Evolutionary conservation across 2,329 filamentous ascomycete genomes (phyloP).

Genomic region (Cadophora luteo-olivacea): DNA sequence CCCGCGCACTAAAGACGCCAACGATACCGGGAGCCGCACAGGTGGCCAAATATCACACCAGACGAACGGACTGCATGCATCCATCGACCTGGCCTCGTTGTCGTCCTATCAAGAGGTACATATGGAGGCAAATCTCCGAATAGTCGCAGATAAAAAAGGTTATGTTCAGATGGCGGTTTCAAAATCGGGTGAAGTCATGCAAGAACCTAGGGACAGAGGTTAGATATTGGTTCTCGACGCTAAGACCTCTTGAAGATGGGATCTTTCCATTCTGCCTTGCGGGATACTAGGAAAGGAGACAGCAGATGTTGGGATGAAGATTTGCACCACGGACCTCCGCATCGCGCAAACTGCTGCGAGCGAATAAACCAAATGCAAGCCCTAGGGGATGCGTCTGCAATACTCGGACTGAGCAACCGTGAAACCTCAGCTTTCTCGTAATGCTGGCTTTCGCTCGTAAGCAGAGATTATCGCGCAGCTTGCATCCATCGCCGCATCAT

Average conservation of each 20-base stretch:
- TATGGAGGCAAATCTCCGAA: neutral
- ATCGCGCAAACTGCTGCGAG: neutral
- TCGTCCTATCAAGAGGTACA: neutral
- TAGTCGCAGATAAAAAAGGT: neutral
- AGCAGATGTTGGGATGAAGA: neutral
- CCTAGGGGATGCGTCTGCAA: neutral
- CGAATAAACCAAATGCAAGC: neutral
- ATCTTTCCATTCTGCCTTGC: neutral
- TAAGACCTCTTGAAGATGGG: neutral
- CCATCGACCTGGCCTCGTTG: neutral
- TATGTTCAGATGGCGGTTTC: neutral
- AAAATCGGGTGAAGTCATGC: slow-evolving; percentile 2
- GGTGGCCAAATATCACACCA: slow-evolving; percentile 2
- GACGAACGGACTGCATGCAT: neutral
- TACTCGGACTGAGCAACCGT: neutral
- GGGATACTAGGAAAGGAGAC: neutral
- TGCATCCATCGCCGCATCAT: neutral
- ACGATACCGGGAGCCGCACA: slow-evolving; percentile 1
- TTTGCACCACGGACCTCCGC: neutral
- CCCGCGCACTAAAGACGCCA: slow-evolving; percentile 4
- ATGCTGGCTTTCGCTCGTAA: neutral
- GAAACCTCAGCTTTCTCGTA: neutral
- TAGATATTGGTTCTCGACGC: neutral
- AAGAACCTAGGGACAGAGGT: neutral
- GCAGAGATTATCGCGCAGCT: neutral